Evolutionary conservation across 2,329 filamentous ascomycete genomes (phyloP), one percentile per base, ranked within the genome.

Genomic region (Coniella vitis): DNA sequence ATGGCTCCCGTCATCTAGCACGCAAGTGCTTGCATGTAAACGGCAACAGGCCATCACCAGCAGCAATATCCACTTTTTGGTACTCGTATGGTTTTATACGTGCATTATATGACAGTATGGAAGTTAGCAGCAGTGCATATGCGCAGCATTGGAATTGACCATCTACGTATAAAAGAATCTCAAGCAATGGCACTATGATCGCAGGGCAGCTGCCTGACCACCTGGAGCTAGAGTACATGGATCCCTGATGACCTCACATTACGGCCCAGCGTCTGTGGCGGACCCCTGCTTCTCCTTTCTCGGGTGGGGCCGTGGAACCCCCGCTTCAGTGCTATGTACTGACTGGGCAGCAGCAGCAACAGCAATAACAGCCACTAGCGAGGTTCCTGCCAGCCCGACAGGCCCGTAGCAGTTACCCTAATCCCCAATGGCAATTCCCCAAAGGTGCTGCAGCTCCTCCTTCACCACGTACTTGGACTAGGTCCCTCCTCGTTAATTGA

Each of bases 181-280:
- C n/a, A n/a, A n/a, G n/a, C n/a, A n/a, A n/a, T n/a, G n/a, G n/a
- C n/a, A n/a, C n/a, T n/a, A n/a, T n/a, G n/a, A n/a, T n/a, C n/a
- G n/a, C n/a, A n/a, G n/a, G n/a, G n/a, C n/a, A n/a, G n/a, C n/a
- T n/a, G n/a, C n/a, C n/a, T n/a, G n/a, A n/a, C n/a, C n/a, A n/a
- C n/a, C n/a, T n/a, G n/a, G n/a, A n/a, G n/a, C n/a, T n/a, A n/a
- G n/a, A n/a, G n/a, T n/a, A n/a, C n/a, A n/a, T n/a, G n/a, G n/a
- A n/a, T n/a, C n/a, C n/a, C n/a, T n/a, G n/a, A 52, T 52, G 49
- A 52, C 40, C 49, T 52, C 49, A 52, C 45, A 17, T 36, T 52
- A 45, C 49, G 41, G 45, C 45, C 49, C 49, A 52, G 47, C 51
- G 38, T 43, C 21, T 25, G 25, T 34, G 14, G 25, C n/a, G 2